phyloP scores from a whole-genome alignment of 164 flowering plant genomes.

The Dillenia suffruticosa region DNA sequence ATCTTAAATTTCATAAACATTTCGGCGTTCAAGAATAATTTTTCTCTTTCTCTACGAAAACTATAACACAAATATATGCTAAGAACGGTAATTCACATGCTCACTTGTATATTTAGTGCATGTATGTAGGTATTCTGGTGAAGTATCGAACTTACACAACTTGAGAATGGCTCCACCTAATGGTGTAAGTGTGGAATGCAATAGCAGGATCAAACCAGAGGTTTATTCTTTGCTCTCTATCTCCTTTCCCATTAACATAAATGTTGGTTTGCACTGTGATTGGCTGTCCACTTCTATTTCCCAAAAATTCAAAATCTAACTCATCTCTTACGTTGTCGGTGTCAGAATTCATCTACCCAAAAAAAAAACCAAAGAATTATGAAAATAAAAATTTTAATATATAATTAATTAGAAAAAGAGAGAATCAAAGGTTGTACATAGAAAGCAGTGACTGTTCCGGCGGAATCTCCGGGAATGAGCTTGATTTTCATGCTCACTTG shows the following conservation, averaged over 20 bases:
- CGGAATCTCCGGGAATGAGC: conserved; percentile 70
- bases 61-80: too few relatives aligned
- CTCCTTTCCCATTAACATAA: conserved; percentile 49
- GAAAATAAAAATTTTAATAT: not conserved
- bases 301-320: conserved; percentile 65
- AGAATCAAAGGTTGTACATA: conserved; percentile 26
- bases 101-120: not conserved
- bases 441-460: conserved; percentile 71
- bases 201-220: conserved; percentile 68
- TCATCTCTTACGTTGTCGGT: conserved; percentile 40
- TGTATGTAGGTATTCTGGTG: not conserved
- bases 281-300: conserved; percentile 54
- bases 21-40: not conserved
- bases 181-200: conserved; percentile 45
- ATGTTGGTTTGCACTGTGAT: conserved; percentile 64
- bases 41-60: too few relatives aligned
- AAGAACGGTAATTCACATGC: too few relatives aligned
- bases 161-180: conserved; percentile 42
- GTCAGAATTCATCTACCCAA: conserved; percentile 46
- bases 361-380: not conserved
- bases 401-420: not conserved
- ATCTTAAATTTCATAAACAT: not conserved
- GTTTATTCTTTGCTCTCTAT: conserved; percentile 54
- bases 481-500: conserved; percentile 63
- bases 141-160: conserved; percentile 38